Base-by-base conservation (phyloP, 108 stramenopile species). In the Skeletonema menzelii region DNA sequence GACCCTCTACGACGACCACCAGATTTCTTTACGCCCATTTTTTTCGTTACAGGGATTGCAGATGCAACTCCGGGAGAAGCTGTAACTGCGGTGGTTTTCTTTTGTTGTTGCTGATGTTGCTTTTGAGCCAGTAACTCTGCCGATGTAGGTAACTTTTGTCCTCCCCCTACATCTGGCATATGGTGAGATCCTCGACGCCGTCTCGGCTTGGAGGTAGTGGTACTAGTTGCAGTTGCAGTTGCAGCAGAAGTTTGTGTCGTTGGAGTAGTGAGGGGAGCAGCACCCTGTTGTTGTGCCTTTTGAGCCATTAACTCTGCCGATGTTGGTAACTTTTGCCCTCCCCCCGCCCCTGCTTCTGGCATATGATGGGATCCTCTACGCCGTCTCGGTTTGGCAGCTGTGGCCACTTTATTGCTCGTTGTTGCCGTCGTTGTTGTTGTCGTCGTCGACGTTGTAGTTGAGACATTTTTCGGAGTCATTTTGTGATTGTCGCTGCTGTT, bases 1-100 rank as follows among this genome's bases (percentile, higher is more conserved):
- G 64, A 73, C 42, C 72, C 72, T 42, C 72, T 56, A 27, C 72
- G 72, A 58, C 63, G 72, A 31, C 72, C 49, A 53, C 49, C 49
- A 15, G 40, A 4, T 42, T 42, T 42, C 3, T 42, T 42, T 15
- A 0, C 3, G 24, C 49, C 22, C 8, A 22, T n/a, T 53, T 53
- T 53, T 22, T 8, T 53, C 7, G 19, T 53, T 1, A 22, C 8
- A 19, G 49, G 19, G 8, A 17, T 2, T 24, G 49, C 5, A 8
- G 20, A 5, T 22, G 49, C 8, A 7, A 2, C 22, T 4, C 2
- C 20, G 8, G 49, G 19, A 24, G 49, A 7, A 53, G 49, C 8
- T 10, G 49, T 17, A 47, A 7, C 7, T 3, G 31, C 5, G 3
- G 31, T 32, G 31, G 31, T 32, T 7, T 4, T 4, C 7, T 32